phyloP scores from a whole-genome alignment of 2,329 filamentous ascomycete genomes.

The Cylindrodendrum hubeiense region DNA sequence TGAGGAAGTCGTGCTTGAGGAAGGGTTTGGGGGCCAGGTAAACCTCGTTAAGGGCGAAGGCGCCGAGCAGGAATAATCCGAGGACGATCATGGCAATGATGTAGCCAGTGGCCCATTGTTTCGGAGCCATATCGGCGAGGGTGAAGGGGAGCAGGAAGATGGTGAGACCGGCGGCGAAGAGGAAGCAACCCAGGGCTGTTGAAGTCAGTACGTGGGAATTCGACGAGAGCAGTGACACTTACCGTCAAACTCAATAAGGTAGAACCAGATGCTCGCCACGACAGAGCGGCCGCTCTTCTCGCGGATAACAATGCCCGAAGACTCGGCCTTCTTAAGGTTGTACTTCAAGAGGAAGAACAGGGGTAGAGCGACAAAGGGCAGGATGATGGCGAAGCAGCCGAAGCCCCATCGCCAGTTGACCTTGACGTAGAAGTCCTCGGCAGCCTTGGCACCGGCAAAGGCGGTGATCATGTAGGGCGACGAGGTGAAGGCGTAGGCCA shows the following conservation, averaged over 20 bases:
- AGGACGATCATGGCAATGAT: slow-evolving; percentile 69
- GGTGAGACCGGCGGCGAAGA: slow-evolving; percentile 64
- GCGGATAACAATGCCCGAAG: slow-evolving; percentile 57
- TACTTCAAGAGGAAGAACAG: slow-evolving; percentile 66
- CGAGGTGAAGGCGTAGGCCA: slow-evolving; percentile 55
- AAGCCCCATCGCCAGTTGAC: slow-evolving; percentile 55
- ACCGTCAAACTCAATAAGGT: slow-evolving; percentile 40
- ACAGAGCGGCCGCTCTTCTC: slow-evolving; percentile 56
- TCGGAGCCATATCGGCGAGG: slow-evolving; percentile 53
- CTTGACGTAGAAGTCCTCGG: slow-evolving; percentile 39
- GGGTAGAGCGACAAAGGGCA: slow-evolving; percentile 70
- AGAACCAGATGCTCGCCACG: slow-evolving; percentile 55
- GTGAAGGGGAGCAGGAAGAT: slow-evolving; percentile 72
- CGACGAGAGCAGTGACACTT: slow-evolving; percentile 28
- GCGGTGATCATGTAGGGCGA: slow-evolving; percentile 61
- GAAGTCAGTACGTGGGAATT: slow-evolving; percentile 51
- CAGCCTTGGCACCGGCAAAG: slow-evolving; percentile 49
- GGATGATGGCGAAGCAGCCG: slow-evolving; percentile 74
- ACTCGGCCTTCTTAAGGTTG: slow-evolving; percentile 68
- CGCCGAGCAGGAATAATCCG: slow-evolving; percentile 63
- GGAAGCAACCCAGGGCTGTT: slow-evolving; percentile 60
- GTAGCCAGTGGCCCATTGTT: slow-evolving; percentile 61
- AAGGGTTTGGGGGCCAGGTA: slow-evolving; percentile 67
- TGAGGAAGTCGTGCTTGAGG: slow-evolving; percentile 64
- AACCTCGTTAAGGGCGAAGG: slow-evolving; percentile 69